phyloP scores from a whole-genome alignment of 1,284 basidiomycete species.

The Neotropicomus parvogracilis region DNA sequence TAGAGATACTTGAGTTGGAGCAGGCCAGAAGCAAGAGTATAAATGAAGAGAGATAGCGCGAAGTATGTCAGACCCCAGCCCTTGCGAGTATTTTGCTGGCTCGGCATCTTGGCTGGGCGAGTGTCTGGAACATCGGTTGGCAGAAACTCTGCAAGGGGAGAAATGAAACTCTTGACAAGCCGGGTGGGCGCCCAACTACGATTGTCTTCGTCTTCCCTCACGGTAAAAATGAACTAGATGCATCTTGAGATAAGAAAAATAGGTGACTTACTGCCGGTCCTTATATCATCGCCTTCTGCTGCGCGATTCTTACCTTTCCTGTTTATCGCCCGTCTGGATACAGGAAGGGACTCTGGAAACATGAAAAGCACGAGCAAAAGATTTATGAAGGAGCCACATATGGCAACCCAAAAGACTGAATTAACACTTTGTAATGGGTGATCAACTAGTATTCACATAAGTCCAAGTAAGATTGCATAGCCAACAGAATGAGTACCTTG shows the following conservation, averaged over 20 bases:
- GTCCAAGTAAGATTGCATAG: not conserved
- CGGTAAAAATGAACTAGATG: not conserved
- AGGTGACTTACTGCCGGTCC: constrained; percentile 8
- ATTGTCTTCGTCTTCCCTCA: constrained; percentile 13
- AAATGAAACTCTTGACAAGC: constrained; percentile 38
- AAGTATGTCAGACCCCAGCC: constrained; percentile 61
- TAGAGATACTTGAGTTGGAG: constrained; percentile 62
- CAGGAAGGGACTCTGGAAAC: constrained; percentile 59
- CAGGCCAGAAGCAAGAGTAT: constrained; percentile 50
- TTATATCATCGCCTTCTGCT: constrained; percentile 21
- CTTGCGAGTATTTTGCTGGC: constrained; percentile 28
- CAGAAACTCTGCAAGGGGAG: constrained; percentile 53
- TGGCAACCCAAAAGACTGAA: constrained; percentile 58
- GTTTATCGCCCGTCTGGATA: constrained; percentile 41
- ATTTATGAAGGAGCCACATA: constrained; percentile 45
- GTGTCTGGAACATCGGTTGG: constrained; percentile 41
- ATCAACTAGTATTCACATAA: constrained; percentile 16
- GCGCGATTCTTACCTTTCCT: constrained; percentile 34
- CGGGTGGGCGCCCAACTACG: constrained; percentile 16
- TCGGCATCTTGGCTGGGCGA: constrained; percentile 13
- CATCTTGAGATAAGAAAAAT: constrained; percentile 1
- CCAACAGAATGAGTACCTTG: constrained; percentile 15
- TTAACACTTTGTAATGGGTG: constrained; percentile 42
- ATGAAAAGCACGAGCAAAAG: constrained; percentile 53
- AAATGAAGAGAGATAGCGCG: constrained; percentile 44